Base-by-base conservation (phyloP, 73 alveolate species). In the Symbiodinium pilosum region DNA sequence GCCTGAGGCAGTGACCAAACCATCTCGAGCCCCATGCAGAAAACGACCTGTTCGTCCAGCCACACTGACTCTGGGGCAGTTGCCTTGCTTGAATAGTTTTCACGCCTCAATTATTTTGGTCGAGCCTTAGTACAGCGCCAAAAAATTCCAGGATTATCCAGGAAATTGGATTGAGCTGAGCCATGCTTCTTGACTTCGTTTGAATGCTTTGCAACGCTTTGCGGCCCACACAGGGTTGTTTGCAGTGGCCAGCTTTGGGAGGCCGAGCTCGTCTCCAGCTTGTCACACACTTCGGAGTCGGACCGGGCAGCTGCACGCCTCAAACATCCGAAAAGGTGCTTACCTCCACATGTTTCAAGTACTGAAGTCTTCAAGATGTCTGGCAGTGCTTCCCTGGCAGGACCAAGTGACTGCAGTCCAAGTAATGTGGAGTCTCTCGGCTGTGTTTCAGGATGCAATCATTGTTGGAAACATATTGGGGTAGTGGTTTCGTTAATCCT, bases 341-440 rank as follows among this genome's bases (percentile, higher is more conserved):
- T n/a, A n/a, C n/a, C n/a, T n/a, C n/a, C n/a, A n/a, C n/a, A n/a
- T n/a, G n/a, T n/a, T n/a, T n/a, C n/a, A n/a, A n/a, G n/a, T n/a
- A n/a, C n/a, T n/a, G n/a, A n/a, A n/a, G 59, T 14, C 21, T 14
- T 47, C 14, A 47, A 47, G 14, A 47, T 47, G 59, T 6, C 59
- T 47, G 59, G n/a, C 14, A 47, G 59, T 14, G 59, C n/a, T 47
- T 14, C 59, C 59, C 14, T 47, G 59, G 59, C 12, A 64, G 81
- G 81, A 64, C 81, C 81, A 64, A 28, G 34, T 28, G 81, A 64
- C 81, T 18, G 81, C 81, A 24, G 81, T 64, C 81, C 81, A 64
- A 28, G 81, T 64, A 38, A 64, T 64, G 81, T 64, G 81, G 81
- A 64, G 81, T 28, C 39, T 38, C 81, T 64, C 38, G 81, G 81